Evolutionary conservation across 129 eudicot species (phyloP).

Genomic region (Silybum marianum): DNA sequence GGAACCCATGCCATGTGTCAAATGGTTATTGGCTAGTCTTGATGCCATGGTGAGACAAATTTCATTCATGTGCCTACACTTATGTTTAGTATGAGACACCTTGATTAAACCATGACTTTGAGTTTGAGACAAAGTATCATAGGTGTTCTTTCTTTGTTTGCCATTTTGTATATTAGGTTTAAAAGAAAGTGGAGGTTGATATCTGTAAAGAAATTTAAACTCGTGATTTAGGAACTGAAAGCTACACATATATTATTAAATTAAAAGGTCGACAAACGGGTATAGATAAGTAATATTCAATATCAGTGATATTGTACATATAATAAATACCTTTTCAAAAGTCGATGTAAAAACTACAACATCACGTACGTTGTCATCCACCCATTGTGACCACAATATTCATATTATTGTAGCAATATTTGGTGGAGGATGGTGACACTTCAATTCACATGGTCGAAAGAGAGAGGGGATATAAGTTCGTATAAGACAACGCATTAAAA

Average conservation of each 20-base stretch:
- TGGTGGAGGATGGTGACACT: neutral
- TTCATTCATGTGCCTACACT: slow-evolving; percentile 12
- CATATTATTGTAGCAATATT: neutral
- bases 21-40: neutral
- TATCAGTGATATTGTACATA: neutral
- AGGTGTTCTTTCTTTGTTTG: neutral
- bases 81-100: slow-evolving; percentile 12
- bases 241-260: no score
- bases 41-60: slow-evolving; percentile 14
- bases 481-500: neutral
- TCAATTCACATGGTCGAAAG: neutral
- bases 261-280: neutral
- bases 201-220: no score
- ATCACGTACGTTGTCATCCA: neutral
- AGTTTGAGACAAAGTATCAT: slow-evolving; percentile 2
- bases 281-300: neutral
- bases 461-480: neutral
- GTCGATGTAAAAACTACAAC: neutral
- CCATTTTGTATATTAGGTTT: neutral
- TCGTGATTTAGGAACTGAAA: neutral
- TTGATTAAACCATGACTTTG: slow-evolving; percentile 22
- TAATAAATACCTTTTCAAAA: neutral
- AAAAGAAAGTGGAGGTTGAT: neutral
- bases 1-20: slow-evolving; percentile 7
- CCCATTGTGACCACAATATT: neutral